phyloP scores from a whole-genome alignment of 2,329 filamentous ascomycete genomes.

The Fusarium sp. region DNA sequence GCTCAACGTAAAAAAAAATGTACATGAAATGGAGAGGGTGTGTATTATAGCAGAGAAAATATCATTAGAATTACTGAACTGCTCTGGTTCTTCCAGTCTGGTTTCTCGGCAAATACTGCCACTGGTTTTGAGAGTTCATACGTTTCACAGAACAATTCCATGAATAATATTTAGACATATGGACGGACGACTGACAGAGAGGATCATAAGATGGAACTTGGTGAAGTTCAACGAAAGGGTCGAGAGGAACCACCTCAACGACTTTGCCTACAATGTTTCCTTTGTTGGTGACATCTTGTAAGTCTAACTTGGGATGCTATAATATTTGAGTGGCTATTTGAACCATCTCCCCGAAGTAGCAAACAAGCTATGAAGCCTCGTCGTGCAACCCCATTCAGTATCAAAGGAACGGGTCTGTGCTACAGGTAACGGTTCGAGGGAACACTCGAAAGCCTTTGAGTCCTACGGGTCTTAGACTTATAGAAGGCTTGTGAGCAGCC shows the following conservation, averaged over 20 bases:
- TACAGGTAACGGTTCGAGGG: slow-evolving; percentile 5
- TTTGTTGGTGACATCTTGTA: background rate
- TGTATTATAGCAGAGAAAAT: background rate
- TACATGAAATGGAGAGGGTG: background rate
- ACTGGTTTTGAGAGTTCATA: background rate
- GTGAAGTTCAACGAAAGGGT: background rate
- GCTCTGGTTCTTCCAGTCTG: background rate
- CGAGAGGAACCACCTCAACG: background rate
- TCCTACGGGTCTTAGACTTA: slow-evolving; percentile 1
- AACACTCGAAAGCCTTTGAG: background rate
- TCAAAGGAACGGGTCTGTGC: background rate
- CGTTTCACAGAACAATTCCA: background rate
- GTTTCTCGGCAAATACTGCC: background rate
- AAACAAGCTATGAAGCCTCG: background rate
- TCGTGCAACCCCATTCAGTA: background rate
- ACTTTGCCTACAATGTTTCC: background rate
- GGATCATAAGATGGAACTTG: background rate
- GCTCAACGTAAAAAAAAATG: background rate
- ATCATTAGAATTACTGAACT: background rate
- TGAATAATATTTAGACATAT: background rate
- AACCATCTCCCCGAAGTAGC: background rate
- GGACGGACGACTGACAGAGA: background rate
- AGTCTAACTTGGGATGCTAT: background rate
- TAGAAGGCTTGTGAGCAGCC: background rate
- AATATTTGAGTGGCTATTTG: background rate